Evolutionary conservation across 257 asterid species (phyloP), one percentile per base, ranked within the genome.

Genomic region (Euphrasia confusa): DNA sequence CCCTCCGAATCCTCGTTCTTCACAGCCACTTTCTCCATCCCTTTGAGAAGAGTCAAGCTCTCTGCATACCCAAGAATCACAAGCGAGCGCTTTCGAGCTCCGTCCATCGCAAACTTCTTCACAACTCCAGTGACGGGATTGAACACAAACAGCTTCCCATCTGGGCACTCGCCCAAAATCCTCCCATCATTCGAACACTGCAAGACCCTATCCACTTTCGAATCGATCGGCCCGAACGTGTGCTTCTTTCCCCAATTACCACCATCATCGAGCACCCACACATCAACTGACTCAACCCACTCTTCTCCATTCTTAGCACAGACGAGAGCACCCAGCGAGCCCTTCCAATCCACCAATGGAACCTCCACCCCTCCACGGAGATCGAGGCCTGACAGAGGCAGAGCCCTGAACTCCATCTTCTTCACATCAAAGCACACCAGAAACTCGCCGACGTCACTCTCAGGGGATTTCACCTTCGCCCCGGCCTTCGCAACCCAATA

Each of bases 291-390:
- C 50, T 44, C 50, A 0, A 44, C 50, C 50, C 48, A 10, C 3
- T 11, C 15, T 44, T 3, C 15, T 10, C 15, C 15, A 5, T 12
- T 12, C 4, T 12, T 3, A 10, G 10, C 10, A 54, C 27, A 21
- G 15, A 44, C 50, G 2, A 54, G 11, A 17, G 26, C 58, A 18
- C 32, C 58, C 10, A 54, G 58, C 21, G 30, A 54, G 21, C 26
- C 58, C 5, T 53, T 53, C 58, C 58, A 53, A 53, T 53, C 58
- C 8, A 53, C 58, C 28, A 53, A 53, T 10, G 58, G 26, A 8
- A 53, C 26, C 30, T 53, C 12, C 7, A 33, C 58, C 28, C 13
- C 58, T 17, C 10, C 58, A 9, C 1, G 12, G 13, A 53, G 26
- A 6, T 53, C 15, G 5, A 14, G 26, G 55, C 26, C 24, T 4